Evolutionary conservation across 352 stramenopile genomes (phyloP), one percentile per base, ranked within the genome.

Genomic region (Phytophthora chlamydospora): DNA sequence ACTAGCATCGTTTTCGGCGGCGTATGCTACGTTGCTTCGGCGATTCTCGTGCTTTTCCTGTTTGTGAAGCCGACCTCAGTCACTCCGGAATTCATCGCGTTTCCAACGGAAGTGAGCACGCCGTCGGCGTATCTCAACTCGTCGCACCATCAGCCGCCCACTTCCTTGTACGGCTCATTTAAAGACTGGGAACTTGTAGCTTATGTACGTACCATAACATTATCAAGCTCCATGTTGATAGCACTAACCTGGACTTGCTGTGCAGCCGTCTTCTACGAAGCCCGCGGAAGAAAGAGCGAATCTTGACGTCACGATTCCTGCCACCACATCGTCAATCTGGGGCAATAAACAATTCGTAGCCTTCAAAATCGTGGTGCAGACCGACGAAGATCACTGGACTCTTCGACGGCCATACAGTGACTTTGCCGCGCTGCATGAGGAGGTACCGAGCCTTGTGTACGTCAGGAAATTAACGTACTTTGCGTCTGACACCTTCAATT

Each of bases 311-410:
- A 77, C 75, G n/a, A 92, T 92, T 32, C 83, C 83, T 21, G 73
- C 77, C n/a, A 76, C 77, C 7, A 89, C 79, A 5, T 81, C 76
- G 27, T 88, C 80, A 1, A 76, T 79, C n/a, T 92, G 83, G 83
- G 78, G 78, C 35, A 86, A 90, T 54, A 82, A 80, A 35, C 66
- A 78, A 6, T 92, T 90, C 39, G 70, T 90, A 11, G 88, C 80
- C 14, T 92, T 85, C 68, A 90, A 92, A 63, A 77, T 92, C 52
- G 73, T 89, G 24, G 74, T 92, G 2, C 68, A 82, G 46, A 89
- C 83, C 0, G 80, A 92, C 14, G 83, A 89, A 16, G 83, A 92
- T 40, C 59, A 68, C 16, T 92, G 83, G 83, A 89, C 58, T 3
- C 62, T 92, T 34, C 70, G 83, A 31, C 79, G 83, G 0, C 75